phyloP scores from a whole-genome alignment of 768 basidiomycete species.

The Clitopilus passeckerianus region DNA sequence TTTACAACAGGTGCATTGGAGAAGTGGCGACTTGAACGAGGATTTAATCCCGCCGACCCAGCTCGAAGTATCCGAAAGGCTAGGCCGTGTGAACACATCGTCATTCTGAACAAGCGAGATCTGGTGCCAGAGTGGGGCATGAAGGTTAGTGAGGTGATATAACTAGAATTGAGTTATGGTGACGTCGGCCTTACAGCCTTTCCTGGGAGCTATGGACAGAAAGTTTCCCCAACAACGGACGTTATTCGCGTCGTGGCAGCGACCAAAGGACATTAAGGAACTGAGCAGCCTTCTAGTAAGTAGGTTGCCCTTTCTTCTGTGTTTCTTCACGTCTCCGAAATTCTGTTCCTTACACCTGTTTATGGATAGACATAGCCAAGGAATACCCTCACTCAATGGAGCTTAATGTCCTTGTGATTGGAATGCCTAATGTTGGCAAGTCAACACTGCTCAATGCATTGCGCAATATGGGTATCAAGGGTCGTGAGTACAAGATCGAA shows the following conservation, averaged over 20 bases:
- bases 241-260: constrained; percentile 71
- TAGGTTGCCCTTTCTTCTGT: constrained; percentile 37
- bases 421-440: constrained; percentile 99
- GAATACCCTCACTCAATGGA: constrained; percentile 66
- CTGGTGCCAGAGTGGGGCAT: constrained; percentile 86
- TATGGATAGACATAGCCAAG: constrained; percentile 57
- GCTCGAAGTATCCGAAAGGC: constrained; percentile 31
- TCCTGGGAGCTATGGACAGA: constrained; percentile 63
- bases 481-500: constrained; percentile 52
- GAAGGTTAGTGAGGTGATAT: constrained; percentile 48
- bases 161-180: constrained; percentile 2
- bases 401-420: constrained; percentile 87
- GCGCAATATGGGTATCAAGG: constrained; percentile 79
- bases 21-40: constrained; percentile 66
- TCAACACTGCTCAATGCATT: constrained; percentile 91
- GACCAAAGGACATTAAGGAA: constrained; percentile 56
- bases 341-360: constrained; percentile 3
- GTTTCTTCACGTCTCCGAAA: constrained; percentile 1
- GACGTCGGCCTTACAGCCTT: constrained; percentile 46
- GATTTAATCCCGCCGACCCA: constrained; percentile 44
- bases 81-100: constrained; percentile 71
- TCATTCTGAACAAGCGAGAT: constrained; percentile 93
- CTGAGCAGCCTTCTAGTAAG: constrained; percentile 68
- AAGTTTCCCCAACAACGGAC: constrained; percentile 68
- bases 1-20: constrained; percentile 51